Conservation (phyloP, 495 filamentous ascomycete species). For the Neurospora tetrasperma region DNA sequence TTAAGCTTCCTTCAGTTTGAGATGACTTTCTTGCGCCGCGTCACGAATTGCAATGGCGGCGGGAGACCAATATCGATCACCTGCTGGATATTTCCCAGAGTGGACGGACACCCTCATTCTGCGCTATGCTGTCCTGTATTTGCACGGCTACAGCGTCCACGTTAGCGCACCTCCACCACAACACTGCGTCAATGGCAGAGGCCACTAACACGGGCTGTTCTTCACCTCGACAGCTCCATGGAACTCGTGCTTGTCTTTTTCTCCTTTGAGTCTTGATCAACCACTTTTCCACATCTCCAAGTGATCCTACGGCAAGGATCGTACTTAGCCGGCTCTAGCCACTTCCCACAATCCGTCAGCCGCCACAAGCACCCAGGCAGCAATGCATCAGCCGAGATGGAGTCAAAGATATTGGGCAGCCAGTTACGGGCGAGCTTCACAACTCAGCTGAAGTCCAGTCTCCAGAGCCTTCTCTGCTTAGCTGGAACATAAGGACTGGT, state of each 20-base stretch:
- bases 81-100: too few relatives aligned
- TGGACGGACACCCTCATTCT: too few relatives aligned
- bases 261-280: background rate
- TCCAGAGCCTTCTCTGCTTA: background rate
- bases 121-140: too few relatives aligned
- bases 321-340: background rate
- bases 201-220: background rate
- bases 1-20: too few relatives aligned
- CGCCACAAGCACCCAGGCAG: background rate
- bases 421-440: background rate
- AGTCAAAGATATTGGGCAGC: background rate
- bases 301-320: background rate
- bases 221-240: background rate
- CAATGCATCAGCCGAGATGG: background rate
- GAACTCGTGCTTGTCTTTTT: background rate
- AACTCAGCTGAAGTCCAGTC: background rate
- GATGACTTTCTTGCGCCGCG: background rate
- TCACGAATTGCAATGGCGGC: background rate
- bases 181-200: background rate
- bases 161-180: background rate
- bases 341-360: background rate
- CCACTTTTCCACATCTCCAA: background rate
- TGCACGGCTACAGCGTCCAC: background rate
- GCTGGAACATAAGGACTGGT: background rate
- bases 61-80: background rate